Evolutionary conservation across 352 stramenopile species (phyloP), one percentile per base, ranked within the genome.

Genomic region (Phytophthora pistaciae): DNA sequence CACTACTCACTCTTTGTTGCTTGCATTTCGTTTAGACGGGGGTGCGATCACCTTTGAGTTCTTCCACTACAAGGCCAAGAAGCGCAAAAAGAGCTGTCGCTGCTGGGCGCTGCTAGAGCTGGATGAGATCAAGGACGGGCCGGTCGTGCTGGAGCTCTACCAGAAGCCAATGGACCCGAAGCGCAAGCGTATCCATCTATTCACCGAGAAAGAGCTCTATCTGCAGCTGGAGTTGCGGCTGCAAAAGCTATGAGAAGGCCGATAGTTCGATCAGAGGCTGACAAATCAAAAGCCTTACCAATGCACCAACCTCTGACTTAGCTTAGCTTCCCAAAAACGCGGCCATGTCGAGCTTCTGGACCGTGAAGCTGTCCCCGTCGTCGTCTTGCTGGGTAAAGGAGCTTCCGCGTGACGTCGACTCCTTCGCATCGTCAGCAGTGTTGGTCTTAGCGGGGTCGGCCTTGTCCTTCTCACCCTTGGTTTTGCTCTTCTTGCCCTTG

Each of bases 271-370:
- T 44, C 36, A 44, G 36, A 44, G 16, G 13, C 13, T 44, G 13
- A 44, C 13, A 44, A 44, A 6, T 4, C 36, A 18, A 44, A 29
- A 42, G 33, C 33, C 18, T 29, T 14, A 27, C 20, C 4, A 25
- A 38, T 57, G 18, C 18, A 27, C 29, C 21, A 62, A 50, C 48
- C 25, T 11, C 33, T 56, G 3, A 33, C 6, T n/a, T 5, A 33
- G 29, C 18, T 72, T 71, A 81, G 59, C 31, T 72, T 18, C 86
- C 78, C 6, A 94, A 74, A 70, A 95, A 95, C 16, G 82, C 82
- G 18, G 82, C 72, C 86, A 92, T 95, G 62, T 93, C 87, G 59
- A 92, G 83, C 25, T 83, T 91, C 53, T 94, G 85, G 14, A 94
- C 87, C 23, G 81, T 79, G 64, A 94, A 94, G 25, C 70, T 80